These are phyloP conservation scores for Yamadazyma atlantica DNA, from an alignment of 1,139 yeast species.

Conservation along the genomic window DNA sequence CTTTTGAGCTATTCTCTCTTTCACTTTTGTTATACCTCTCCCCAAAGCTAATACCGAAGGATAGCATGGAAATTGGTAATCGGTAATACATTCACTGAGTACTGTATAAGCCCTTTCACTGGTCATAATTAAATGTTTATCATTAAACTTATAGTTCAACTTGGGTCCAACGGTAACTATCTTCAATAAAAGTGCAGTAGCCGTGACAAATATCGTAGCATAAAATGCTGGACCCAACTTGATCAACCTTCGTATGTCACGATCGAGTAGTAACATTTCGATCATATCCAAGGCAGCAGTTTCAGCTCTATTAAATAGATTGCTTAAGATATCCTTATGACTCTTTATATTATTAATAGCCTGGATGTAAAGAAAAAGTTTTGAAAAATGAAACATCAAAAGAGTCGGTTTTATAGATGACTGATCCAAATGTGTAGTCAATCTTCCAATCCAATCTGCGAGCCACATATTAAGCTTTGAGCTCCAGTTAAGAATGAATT, in stretches of 20 bases:
- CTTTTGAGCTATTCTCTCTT: constrained; percentile 1
- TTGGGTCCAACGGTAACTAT: constrained; percentile 5
- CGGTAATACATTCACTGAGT: constrained; percentile 3
- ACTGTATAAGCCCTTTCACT: constrained; percentile 4
- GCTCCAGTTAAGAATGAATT: constrained; percentile 5
- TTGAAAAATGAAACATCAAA: constrained; percentile 9
- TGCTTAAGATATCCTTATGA: background rate
- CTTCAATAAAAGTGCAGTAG: constrained; percentile 8
- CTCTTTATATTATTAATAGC: constrained; percentile 4
- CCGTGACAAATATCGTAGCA: constrained; percentile 10
- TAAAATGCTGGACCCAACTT: constrained; percentile 9
- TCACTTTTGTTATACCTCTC: constrained; percentile 5
- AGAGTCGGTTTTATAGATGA: constrained; percentile 8
- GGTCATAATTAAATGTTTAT: constrained; percentile 3
- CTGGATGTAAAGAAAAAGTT: constrained; percentile 7
- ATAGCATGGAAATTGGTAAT: constrained; percentile 4
- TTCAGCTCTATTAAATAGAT: constrained; percentile 6
- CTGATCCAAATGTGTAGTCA: constrained; percentile 7
- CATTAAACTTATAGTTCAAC: constrained; percentile 6
- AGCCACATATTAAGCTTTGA: constrained; percentile 8
- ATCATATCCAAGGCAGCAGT: constrained; percentile 9
- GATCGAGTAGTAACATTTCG: constrained; percentile 8
- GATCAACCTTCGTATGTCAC: constrained; percentile 7
- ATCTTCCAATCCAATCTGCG: constrained; percentile 10
- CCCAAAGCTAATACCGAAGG: constrained; percentile 4